Conservation (phyloP, 495 filamentous ascomycete species). For the Daldinia caldariorum region DNA sequence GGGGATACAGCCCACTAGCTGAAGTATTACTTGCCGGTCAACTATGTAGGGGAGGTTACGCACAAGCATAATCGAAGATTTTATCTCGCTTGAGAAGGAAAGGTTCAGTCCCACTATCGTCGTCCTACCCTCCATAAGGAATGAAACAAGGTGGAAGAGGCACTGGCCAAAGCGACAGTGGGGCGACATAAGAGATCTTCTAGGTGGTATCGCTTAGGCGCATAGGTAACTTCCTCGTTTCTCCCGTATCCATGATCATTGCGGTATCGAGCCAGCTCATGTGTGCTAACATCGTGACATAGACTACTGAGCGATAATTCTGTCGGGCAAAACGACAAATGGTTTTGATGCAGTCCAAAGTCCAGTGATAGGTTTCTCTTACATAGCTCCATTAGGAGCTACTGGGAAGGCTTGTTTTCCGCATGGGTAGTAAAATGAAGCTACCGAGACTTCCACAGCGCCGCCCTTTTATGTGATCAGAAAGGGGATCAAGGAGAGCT, state of each 20-base stretch:
- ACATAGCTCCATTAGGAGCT: background rate
- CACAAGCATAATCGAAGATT: background rate
- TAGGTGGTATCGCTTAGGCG: background rate
- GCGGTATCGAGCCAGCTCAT: background rate
- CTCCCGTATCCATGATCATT: background rate
- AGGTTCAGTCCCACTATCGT: background rate
- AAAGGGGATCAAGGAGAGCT: background rate
- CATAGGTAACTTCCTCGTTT: background rate
- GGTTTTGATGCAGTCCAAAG: background rate
- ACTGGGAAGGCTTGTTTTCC: background rate
- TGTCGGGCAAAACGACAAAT: background rate
- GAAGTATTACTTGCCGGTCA: background rate
- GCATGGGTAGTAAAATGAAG: too few relatives aligned
- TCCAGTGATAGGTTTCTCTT: background rate
- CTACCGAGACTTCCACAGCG: too few relatives aligned
- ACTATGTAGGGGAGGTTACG: background rate
- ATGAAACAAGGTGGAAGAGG: background rate
- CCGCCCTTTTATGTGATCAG: too few relatives aligned
- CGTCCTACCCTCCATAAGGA: background rate
- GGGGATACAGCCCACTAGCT: background rate
- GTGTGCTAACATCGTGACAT: background rate
- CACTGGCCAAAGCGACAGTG: background rate
- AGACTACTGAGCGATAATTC: background rate
- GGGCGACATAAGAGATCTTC: background rate
- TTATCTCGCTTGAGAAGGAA: constrained; percentile 1